phyloP scores from a whole-genome alignment of 2,329 filamentous ascomycete species.

The Colletotrichum magnum region DNA sequence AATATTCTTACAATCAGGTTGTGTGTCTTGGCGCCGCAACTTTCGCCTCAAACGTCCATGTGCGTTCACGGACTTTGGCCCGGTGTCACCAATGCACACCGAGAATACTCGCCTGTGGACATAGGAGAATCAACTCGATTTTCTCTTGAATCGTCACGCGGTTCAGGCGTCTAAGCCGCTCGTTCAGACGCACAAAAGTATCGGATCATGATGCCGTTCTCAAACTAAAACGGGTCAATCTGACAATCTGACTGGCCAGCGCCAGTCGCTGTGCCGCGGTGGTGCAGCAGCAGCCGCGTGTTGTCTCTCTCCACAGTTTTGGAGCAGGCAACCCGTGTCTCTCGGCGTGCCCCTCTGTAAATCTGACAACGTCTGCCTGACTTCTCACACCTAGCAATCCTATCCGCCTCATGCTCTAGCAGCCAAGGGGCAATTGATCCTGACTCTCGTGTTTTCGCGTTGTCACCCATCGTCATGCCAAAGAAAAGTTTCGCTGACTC shows the following conservation, averaged over 20 bases:
- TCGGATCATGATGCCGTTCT: constrained; percentile 9
- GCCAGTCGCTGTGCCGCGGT: constrained; percentile 13
- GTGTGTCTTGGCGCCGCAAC: constrained; percentile 24
- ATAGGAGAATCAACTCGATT: not conserved
- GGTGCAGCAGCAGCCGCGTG: constrained; percentile 23
- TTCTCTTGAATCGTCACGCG: not conserved
- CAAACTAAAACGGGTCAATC: not conserved
- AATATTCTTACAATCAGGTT: constrained; percentile 14
- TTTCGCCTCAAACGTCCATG: constrained; percentile 6
- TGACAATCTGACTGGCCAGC: constrained; percentile 16
- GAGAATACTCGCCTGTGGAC: not conserved
- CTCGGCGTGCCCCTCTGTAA: no score
- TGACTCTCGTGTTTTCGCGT: not conserved
- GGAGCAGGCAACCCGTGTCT: no score
- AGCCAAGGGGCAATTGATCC: not conserved
- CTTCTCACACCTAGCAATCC: not conserved
- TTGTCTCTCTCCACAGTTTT: not conserved
- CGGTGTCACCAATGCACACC: constrained; percentile 21
- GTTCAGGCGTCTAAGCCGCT: constrained; percentile 15
- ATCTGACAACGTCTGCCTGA: not conserved
- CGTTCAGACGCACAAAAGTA: constrained; percentile 8
- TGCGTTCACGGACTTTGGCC: constrained; percentile 5
- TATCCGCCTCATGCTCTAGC: not conserved
- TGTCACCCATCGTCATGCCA: constrained; percentile 14
- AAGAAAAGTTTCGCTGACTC: constrained; percentile 38